Evolutionary conservation across 2,329 filamentous ascomycete species (phyloP).

Genomic region (Penicillium frequentans): DNA sequence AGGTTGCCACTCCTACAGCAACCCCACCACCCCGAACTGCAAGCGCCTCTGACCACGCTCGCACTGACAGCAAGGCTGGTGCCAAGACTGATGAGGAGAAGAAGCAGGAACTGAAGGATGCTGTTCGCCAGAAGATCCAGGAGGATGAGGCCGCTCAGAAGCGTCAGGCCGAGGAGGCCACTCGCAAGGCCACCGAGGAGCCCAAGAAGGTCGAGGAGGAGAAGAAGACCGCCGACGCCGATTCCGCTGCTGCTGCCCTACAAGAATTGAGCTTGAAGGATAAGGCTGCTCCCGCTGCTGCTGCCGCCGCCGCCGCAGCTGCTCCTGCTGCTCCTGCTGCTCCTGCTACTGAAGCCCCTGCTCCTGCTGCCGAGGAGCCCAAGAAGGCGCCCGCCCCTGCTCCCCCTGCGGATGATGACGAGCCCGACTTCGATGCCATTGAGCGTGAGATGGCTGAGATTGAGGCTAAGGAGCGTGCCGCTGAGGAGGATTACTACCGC

Average conservation of each 20-base stretch:
- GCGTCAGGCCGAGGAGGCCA: slow-evolving; percentile 49
- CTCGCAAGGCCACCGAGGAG: slow-evolving; percentile 45
- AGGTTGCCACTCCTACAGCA: slow-evolving; percentile 67
- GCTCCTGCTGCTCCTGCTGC: slow-evolving; percentile 21
- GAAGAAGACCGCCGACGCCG: slow-evolving; percentile 27
- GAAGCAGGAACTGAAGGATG: slow-evolving; percentile 69
- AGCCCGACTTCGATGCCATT: slow-evolving; percentile 49
- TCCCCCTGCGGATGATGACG: slow-evolving; percentile 36
- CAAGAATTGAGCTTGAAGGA: slow-evolving; percentile 34
- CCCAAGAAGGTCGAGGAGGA: slow-evolving; percentile 40
- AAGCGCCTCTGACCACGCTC: slow-evolving; percentile 66
- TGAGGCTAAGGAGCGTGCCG: slow-evolving; percentile 48
- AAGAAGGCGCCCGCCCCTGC: slow-evolving; percentile 26
- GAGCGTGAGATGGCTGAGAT: slow-evolving; percentile 48
- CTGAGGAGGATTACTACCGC: slow-evolving; percentile 57
- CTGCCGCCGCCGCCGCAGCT: slow-evolving; percentile 15
- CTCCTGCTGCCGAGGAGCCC: slow-evolving; percentile 19
- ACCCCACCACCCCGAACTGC: slow-evolving; percentile 77
- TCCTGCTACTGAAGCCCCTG: slow-evolving; percentile 25
- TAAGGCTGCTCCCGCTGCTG: slow-evolving; percentile 22
- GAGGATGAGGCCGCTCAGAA: slow-evolving; percentile 58
- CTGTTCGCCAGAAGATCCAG: slow-evolving; percentile 52
- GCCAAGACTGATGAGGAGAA: slow-evolving; percentile 78
- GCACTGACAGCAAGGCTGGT: slow-evolving; percentile 65
- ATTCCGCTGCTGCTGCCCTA: slow-evolving; percentile 33